phyloP scores from a whole-genome alignment of 176 grass and related monocot genomes.

The Hordeum marinum region DNA sequence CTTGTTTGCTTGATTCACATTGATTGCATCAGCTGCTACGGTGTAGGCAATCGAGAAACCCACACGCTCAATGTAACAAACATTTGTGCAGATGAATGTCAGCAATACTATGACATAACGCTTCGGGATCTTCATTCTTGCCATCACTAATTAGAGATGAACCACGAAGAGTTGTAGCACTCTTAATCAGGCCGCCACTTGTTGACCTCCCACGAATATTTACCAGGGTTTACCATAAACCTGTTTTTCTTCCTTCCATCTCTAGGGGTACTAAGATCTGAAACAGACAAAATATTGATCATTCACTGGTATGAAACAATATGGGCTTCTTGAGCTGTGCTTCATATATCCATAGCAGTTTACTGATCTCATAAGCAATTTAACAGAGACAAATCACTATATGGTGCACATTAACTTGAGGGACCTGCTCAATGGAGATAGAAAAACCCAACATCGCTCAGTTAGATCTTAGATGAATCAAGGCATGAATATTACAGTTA shows the following conservation, averaged over 20 bases:
- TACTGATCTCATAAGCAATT: slow-evolving; percentile 23
- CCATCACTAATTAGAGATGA: not conserved
- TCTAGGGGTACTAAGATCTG: not conserved
- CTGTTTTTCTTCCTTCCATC: not conserved
- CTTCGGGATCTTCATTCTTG: not conserved
- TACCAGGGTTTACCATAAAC: slow-evolving; percentile 36
- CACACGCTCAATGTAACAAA: not conserved
- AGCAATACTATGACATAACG: slow-evolving; percentile 9
- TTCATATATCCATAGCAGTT: slow-evolving; percentile 16
- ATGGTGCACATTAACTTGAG: not conserved
- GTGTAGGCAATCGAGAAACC: slow-evolving; percentile 9
- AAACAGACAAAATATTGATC: slow-evolving; percentile 1
- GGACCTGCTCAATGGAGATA: not conserved
- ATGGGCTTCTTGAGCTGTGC: not conserved
- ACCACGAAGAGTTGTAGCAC: not conserved
- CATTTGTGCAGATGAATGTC: slow-evolving; percentile 10
- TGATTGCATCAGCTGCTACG: not conserved
- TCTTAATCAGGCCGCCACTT: slow-evolving; percentile 38
- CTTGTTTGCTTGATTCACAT: slow-evolving; percentile 1
- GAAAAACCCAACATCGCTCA: not conserved
- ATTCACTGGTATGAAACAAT: slow-evolving; percentile 3
- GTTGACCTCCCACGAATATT: slow-evolving; percentile 36
- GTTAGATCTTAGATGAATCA: not conserved
- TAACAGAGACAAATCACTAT: not conserved
- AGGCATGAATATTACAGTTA: not conserved